Conservation (phyloP, 108 stramenopile species). For the Craspedostauros australis region DNA sequence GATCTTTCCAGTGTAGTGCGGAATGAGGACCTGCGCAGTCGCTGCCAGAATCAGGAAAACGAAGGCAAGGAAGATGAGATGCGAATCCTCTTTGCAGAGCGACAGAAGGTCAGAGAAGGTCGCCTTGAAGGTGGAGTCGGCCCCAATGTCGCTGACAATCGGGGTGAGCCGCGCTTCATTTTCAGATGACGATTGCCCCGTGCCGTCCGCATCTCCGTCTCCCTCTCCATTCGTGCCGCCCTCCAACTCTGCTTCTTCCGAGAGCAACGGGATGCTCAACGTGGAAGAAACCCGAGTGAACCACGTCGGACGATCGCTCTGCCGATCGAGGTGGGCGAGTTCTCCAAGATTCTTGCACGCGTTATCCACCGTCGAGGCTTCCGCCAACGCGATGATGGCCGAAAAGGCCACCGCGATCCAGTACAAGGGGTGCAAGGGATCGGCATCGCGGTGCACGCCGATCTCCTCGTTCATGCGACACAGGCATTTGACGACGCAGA, state of each 20-base stretch:
- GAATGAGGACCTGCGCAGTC: conserved; percentile 41
- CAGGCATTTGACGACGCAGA: conserved; percentile 38
- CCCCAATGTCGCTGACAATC: conserved; percentile 38
- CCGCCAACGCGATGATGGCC: conserved; percentile 25
- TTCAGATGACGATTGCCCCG: background rate
- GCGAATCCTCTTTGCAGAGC: conserved; percentile 34
- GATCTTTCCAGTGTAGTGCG: conserved; percentile 44
- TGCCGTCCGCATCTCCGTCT: conserved; percentile 5
- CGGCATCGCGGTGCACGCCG: conserved; percentile 17
- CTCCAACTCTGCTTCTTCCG: conserved; percentile 9
- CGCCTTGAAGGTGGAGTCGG: conserved; percentile 47
- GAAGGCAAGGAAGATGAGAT: conserved; percentile 35
- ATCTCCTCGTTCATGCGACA: conserved; percentile 44
- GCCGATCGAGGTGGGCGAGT: conserved; percentile 8
- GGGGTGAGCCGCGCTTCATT: background rate
- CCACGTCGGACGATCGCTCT: background rate
- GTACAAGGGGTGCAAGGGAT: conserved; percentile 34
- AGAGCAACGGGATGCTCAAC: conserved; percentile 34
- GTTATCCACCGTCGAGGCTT: conserved; percentile 19
- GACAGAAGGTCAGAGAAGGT: conserved; percentile 33
- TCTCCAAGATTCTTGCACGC: conserved; percentile 13
- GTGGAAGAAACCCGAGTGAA: conserved; percentile 22
- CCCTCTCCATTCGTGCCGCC: conserved; percentile 6
- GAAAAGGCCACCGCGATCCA: conserved; percentile 37
- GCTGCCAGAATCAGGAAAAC: conserved; percentile 49